Evolutionary conservation across 2,329 filamentous ascomycete genomes (phyloP).

Genomic region (Diaporthe eres): DNA sequence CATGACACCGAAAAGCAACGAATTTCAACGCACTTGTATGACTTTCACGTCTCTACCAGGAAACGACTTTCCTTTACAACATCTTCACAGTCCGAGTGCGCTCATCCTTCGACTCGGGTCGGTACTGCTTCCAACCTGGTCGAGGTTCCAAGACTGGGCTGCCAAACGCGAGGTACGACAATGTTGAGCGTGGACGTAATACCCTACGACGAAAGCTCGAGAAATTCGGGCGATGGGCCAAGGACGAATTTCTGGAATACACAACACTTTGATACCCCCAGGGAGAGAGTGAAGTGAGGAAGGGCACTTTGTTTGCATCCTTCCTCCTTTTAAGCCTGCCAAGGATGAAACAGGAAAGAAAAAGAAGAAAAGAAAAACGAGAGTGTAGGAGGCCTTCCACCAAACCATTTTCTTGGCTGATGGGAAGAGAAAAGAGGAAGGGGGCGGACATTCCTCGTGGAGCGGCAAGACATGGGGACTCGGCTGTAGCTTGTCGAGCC

Average conservation of each 20-base stretch:
- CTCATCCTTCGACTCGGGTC: conserved; percentile 1
- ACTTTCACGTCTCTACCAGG: conserved; percentile 17
- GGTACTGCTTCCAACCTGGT: background rate
- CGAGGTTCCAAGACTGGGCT: background rate
- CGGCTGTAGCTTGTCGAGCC: background rate
- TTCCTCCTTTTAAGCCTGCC: background rate
- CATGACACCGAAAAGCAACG: conserved; percentile 23
- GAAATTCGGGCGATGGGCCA: background rate
- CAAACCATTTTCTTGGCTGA: conserved; percentile 10
- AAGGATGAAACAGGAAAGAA: background rate
- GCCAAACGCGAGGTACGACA: background rate
- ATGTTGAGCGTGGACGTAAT: conserved; percentile 6
- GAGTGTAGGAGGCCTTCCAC: background rate
- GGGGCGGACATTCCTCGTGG: background rate
- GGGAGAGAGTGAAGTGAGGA: conserved; percentile 1
- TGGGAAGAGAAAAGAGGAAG: conserved; percentile 23
- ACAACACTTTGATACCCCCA: conserved; percentile 32
- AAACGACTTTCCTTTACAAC: conserved; percentile 17
- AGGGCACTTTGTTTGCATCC: background rate
- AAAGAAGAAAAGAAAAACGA: background rate
- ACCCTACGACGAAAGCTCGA: background rate
- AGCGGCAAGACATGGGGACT: background rate
- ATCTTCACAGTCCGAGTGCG: background rate
- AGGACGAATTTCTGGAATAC: conserved; percentile 23
- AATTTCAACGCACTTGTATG: conserved; percentile 27